Evolutionary conservation across 768 basidiomycete species (phyloP), one percentile per base, ranked within the genome.

Genomic region (Russula virescens): DNA sequence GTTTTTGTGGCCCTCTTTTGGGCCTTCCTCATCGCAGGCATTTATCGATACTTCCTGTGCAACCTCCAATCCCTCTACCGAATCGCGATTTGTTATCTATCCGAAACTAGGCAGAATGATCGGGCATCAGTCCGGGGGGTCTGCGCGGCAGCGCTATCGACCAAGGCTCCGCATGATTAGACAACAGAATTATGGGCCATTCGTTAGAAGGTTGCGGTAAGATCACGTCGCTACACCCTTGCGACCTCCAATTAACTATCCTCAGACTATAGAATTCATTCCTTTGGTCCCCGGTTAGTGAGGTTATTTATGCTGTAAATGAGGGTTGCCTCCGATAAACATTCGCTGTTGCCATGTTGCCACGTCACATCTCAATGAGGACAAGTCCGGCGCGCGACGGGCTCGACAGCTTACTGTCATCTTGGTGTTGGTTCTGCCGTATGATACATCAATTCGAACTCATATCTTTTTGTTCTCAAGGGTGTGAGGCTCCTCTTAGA

Each of bases 31-130:
- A 69, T 88, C 63, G 73, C 80, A 63, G 82, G 82, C 66, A 66
- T 82, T 50, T 75, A 77, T 70, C 75, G 77, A 70, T 86, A 85
- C 76, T 75, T 84, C 63, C 88, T 87, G 5, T 74, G 77, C 26
- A 83, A 87, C 64, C 66, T 87, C 48, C 69, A 75, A 57, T 78
- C 81, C 66, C 75, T 88, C 68, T 75, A 76, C 61, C 73, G 74
- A 18, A 79, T 86, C 23, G 77, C 80, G 45, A 73, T 79, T 55
- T 89, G 86, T 75, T 89, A 89, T 72, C 72, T 88, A 11, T 80
- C 80, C 71, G 87, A 85, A 2, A 74, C 79, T 54, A 80, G 81
- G 61, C 55, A 54, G 10, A 53, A 48, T 23, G 63, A 60, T 11
- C 60, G 58, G 59, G 14, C 52, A 14, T 45, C 64, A 18, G 45